Evolutionary conservation across 805 yeast species (phyloP), one percentile per base, ranked within the genome.

Genomic region (Schwanniomyces sp.): DNA sequence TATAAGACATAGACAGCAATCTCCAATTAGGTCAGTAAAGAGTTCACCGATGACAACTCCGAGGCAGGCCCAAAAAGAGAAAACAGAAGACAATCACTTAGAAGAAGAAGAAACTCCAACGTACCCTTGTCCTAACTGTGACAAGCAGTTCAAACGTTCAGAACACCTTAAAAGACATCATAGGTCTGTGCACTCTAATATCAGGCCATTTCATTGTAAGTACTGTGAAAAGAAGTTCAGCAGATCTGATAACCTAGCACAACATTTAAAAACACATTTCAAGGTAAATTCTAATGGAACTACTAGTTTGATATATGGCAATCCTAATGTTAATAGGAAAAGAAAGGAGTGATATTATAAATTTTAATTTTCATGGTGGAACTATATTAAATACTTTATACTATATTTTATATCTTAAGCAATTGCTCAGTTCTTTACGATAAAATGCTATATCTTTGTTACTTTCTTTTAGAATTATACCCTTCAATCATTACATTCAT

Each of bases 231-330:
- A 72, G 63, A 71, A 70, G 58, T 72, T 72, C 54, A 81, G 87
- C 49, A 69, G 90, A 53, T 74, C 82, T 18, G 90, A 85, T 60
- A 85, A 85, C 54, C 63, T 85, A 54, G 76, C 79, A 39, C 89
- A 85, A 60, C 90, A 72, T 51, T 63, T 70, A 53, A 72, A 72
- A 54, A 72, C 77, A 5, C 77, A 72, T 47, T 67, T 65, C 53
- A 66, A 64, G 46, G 34, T 62, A 39, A 62, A 67, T 45, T 50
- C 61, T 8, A 63, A 65, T 45, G 74, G 74, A 12, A 79, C 59
- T 5, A 57, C 64, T 2, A 51, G 57, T n/a, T 55, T 58, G 7
- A 58, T 59, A 24, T 56, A 58, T 40, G 64, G 64, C 10, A 59
- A 59, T 34, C 64, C 64, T 6, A 59, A 57, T 34, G 30, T 49